Conservation (phyloP, 2,329 filamentous ascomycete species). For the Penicillium sp. region DNA sequence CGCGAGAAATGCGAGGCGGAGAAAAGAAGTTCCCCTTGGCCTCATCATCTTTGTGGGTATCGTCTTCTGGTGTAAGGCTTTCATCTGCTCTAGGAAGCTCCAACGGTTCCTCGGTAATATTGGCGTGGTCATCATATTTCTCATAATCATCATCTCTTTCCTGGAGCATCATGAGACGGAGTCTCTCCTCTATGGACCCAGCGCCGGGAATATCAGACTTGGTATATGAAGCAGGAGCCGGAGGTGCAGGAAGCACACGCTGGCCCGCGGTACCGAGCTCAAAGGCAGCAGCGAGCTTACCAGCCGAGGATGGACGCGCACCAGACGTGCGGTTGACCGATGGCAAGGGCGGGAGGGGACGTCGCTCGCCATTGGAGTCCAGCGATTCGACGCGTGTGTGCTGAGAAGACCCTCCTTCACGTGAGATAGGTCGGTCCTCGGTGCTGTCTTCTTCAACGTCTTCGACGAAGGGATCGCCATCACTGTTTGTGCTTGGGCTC, state of each 20-base stretch:
- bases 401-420: slow-evolving; percentile 24
- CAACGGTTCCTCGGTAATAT: background rate
- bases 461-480: slow-evolving; percentile 66
- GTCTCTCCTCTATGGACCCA: slow-evolving; percentile 80
- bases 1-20: slow-evolving; percentile 79
- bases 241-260: slow-evolving; percentile 69
- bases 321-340: slow-evolving; percentile 40
- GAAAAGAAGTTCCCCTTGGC: slow-evolving; percentile 60
- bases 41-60: background rate
- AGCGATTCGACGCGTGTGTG: slow-evolving; percentile 68
- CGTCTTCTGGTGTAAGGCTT: background rate
- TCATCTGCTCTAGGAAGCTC: slow-evolving; percentile 5
- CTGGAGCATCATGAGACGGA: slow-evolving; percentile 80
- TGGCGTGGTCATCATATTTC: slow-evolving; percentile 22
- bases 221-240: slow-evolving; percentile 62
- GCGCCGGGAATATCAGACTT: slow-evolving; percentile 76
- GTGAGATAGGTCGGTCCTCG: slow-evolving; percentile 51
- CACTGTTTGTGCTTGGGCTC: slow-evolving; percentile 62
- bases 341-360: slow-evolving; percentile 84
- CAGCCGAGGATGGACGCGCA: slow-evolving; percentile 56
- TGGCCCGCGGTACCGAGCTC: slow-evolving; percentile 67
- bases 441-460: slow-evolving; percentile 65
- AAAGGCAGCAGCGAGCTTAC: slow-evolving; percentile 65
- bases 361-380: slow-evolving; percentile 74
- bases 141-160: slow-evolving; percentile 48